Base-by-base conservation (phyloP, 768 basidiomycete genomes). In the Mycena rebaudengoi region DNA sequence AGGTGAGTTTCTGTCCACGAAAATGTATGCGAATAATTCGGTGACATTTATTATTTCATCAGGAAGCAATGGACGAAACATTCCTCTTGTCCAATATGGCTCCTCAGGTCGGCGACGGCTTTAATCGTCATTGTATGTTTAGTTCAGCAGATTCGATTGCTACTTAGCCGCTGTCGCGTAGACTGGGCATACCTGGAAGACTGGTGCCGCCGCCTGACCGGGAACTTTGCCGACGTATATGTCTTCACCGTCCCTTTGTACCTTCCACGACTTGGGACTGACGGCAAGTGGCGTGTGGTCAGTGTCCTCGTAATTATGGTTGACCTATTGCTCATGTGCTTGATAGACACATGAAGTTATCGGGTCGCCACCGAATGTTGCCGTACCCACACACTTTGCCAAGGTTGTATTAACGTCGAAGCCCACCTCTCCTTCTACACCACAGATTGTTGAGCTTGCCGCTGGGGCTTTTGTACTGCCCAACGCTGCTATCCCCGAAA, bases 161-260 rank as follows among this genome's bases (percentile, higher is more conserved):
- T 46, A 12, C 56, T 56, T 35, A 61, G 21, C 37, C 21, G 50
- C 28, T 43, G 50, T 56, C 11, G 16, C 21, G 10, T 7, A 98
- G 96, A 98, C 74, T 99, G 96, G 96, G 96, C 95, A 11, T 98
- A 96, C 75, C 77, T 97, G 16, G 95, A 98, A 76, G 91, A 98
- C 69, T 99, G 96, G 91, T 98, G 96, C 75, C 85, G 98, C 40
- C 85, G 89, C 11, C 84, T 99, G 49, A 98, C 97, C 0, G 84
- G 80, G n/a, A 85, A 82, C 28, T 99, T 98, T 75, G 79, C 92
- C 40, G 96, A 99, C 72, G 98, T 99, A 50, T 99, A 96, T 76
- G 90, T 99, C 46, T 99, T 99, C 79, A 99, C 98, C 4, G 85
- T 99, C 18, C 98, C 98, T 0, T 82, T 99, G n/a, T 99, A 99